Base-by-base conservation (phyloP, 805 yeast genomes). In the Wickerhamiella alocasiicola region DNA sequence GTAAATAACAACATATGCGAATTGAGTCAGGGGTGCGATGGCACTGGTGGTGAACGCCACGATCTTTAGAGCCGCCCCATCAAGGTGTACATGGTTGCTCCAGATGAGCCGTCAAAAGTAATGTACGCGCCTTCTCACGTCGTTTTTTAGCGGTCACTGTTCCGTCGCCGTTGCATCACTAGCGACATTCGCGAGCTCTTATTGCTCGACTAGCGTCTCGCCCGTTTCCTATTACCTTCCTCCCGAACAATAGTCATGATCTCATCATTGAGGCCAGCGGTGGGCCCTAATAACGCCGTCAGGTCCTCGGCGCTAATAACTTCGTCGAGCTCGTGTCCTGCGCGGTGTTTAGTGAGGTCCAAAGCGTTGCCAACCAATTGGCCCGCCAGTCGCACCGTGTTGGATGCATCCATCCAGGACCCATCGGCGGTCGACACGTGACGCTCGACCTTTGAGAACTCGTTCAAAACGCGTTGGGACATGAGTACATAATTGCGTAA, bases 361-460 rank as follows among this genome's bases (percentile, higher is more conserved):
- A 37, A 31, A n/a, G 41, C 41, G 9, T 37, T 37, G 16, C 28
- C 33, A 7, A 36, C 40, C 2, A 36, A 26, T n/a, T 19, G 7
- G 9, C 31, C 21, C 6, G 40, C 40, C 9, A 32, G 19, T 16
- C 33, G 32, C 13, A 36, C 41, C 6, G 35, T 20, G 16, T 21
- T 13, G 6, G 35, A 21, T n/a, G 41, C 41, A 18, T 37, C 35
- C 3, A 37, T 30, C 41, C 41, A 37, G 17, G 41, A 37, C 28
- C 19, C 30, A 28, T 37, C 41, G 12, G 41, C 35, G 21, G 41
- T 37, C 13, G 23, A n/a, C n/a, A 37, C 41, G 23, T 37, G 41
- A 23, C 27, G 41, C 35, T 37, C 35, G 30, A 37, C 41, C 20
- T 37, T 37, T 13, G 34, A 31, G 21, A 37, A 37, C 35, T 37